Evolutionary conservation across 495 filamentous ascomycete species (phyloP), one percentile per base, ranked within the genome.

Genomic region (Ramalina intermedia): DNA sequence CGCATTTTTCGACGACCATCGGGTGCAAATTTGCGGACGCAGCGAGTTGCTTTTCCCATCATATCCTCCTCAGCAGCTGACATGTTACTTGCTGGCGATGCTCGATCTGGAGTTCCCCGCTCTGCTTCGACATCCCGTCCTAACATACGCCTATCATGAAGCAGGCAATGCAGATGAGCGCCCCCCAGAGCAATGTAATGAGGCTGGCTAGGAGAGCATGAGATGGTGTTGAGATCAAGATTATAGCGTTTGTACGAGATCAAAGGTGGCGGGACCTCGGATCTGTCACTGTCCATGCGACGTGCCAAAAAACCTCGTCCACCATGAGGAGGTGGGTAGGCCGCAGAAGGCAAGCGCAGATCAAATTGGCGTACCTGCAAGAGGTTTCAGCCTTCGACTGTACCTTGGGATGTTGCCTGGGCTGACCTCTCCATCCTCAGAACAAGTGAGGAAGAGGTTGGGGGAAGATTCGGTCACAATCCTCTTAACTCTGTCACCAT

Each of bases 101-200:
- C 59, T 27, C 57, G 48, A 24, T 55, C 55, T 16, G 65, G 63
- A 23, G 59, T 62, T 2, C 82, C 82, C 50, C 55, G 63, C 57
- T 85, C 82, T 3, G 54, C 57, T 0, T 67, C 51, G 8, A 64
- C 61, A 56, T 87, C 75, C 11, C 81, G 72, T 5, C 82, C 82
- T 29, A 78, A 62, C 82, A 87, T 86, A 26, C 82, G 75, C 42
- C 82, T 68, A 57, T 87, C 82, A 56, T 87, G 82, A 36, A 87
- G 69, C 60, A 86, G 85, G 58, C 81, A 84, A 55, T 87, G 78
- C 14, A 80, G 68, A 60, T 86, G 82, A 1, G 78, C 74, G 23
- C 82, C 82, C 24, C 82, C 82, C 16, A 87, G 64, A 2, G 82
- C 82, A 54, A 87, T 85, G 58, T 86, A 87, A 56, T 86, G 79